A percentile compares a stretch with the other conserved stretches of the same genome.
Evolutionary conservation across 177 flowering plant genomes (phyloP).

Genomic region (Vitis hybrid): DNA sequence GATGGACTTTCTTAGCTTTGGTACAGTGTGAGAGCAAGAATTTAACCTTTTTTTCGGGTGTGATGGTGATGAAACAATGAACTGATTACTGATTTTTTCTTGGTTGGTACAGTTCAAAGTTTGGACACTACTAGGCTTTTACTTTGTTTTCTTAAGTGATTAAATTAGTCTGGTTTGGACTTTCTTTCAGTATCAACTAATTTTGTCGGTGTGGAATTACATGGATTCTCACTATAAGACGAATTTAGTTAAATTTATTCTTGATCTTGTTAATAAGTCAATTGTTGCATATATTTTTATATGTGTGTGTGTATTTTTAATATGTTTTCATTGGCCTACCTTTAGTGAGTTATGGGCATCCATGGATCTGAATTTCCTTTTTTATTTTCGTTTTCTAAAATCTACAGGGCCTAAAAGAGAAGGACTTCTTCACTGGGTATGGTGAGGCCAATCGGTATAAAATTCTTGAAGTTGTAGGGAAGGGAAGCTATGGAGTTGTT

Average conservation of each 20-base stretch:
- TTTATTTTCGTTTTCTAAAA: constrained; percentile 1
- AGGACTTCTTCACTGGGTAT: constrained; percentile 75
- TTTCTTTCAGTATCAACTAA: neutral
- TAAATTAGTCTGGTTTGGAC: neutral
- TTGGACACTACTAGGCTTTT: neutral
- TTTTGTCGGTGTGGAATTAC: neutral
- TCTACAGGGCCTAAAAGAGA: constrained; percentile 51
- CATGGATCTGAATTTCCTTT: neutral
- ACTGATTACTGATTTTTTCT: too few relatives aligned
- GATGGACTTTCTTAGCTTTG: neutral
- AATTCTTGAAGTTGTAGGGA: constrained; percentile 75
- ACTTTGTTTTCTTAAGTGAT: neutral
- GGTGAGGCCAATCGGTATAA: constrained; percentile 75
- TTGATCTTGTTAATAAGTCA: too few relatives aligned
- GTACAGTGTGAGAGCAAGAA: too few relatives aligned
- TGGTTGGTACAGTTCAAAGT: neutral
- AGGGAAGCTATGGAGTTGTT: constrained; percentile 87
- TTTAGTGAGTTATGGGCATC: neutral
- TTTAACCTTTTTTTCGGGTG: too few relatives aligned
- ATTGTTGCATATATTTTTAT: neutral
- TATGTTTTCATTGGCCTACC: too few relatives aligned
- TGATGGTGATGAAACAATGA: too few relatives aligned
- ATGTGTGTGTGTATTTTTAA: too few relatives aligned
- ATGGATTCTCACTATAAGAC: neutral
- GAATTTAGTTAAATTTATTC: neutral